phyloP scores from a whole-genome alignment of 2,329 filamentous ascomycete species.

The Didymella sp. region DNA sequence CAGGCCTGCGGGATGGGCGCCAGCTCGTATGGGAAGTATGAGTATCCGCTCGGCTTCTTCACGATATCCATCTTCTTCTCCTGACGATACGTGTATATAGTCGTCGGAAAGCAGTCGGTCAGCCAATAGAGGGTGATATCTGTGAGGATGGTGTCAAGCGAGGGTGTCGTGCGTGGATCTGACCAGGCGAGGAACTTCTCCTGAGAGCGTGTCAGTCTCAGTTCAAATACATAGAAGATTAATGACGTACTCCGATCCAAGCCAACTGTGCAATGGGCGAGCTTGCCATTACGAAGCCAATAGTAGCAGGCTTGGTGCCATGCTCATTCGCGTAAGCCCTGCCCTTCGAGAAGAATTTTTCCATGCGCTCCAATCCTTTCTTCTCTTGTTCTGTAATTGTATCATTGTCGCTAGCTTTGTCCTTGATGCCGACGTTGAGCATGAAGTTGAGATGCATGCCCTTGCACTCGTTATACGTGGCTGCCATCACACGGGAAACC shows the following conservation, averaged over 20 bases:
- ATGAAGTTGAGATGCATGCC: constrained; percentile 48
- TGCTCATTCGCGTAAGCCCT: constrained; percentile 62
- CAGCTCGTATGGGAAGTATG: constrained; percentile 54
- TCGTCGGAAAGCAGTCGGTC: constrained; percentile 57
- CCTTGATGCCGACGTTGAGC: constrained; percentile 28
- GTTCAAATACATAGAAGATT: neutral
- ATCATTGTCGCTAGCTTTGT: constrained; percentile 27
- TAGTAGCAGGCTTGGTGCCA: constrained; percentile 62
- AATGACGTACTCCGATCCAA: constrained; percentile 57
- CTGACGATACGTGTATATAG: constrained; percentile 60
- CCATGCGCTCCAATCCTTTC: constrained; percentile 46
- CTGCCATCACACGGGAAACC: constrained; percentile 54
- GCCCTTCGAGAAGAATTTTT: constrained; percentile 53
- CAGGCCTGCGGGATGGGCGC: constrained; percentile 50
- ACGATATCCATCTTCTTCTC: constrained; percentile 37
- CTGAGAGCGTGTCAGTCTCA: neutral
- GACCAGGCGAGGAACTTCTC: constrained; percentile 65
- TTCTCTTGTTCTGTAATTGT: constrained; percentile 46
- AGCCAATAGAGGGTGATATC: constrained; percentile 64
- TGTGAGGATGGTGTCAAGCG: constrained; percentile 56
- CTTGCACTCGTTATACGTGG: constrained; percentile 56
- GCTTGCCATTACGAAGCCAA: constrained; percentile 61
- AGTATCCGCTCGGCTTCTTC: constrained; percentile 54
- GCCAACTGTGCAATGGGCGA: constrained; percentile 64
- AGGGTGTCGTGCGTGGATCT: constrained; percentile 50